Conservation (phyloP, 306 rosid genomes). For the Vicia villosa region DNA sequence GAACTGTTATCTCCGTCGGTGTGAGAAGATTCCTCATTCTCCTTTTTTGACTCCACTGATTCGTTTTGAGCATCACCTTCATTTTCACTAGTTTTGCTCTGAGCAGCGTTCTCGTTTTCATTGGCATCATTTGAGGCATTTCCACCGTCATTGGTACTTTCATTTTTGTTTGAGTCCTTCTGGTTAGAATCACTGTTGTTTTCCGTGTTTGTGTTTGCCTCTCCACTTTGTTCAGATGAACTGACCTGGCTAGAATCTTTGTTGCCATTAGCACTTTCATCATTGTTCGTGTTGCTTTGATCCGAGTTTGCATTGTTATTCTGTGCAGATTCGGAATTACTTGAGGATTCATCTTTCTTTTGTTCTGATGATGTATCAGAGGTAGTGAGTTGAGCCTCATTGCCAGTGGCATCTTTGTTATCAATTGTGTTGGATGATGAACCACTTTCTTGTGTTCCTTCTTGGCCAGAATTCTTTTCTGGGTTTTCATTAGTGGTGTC, state of each 20-base stretch:
- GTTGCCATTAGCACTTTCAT: conserved; percentile 41
- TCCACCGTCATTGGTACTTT: conserved; percentile 32
- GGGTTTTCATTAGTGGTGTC: conserved; percentile 43
- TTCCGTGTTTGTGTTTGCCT: conserved; percentile 47
- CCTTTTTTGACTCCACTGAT: conserved; percentile 45
- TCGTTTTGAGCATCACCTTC: conserved; percentile 47
- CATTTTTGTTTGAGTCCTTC: conserved; percentile 38
- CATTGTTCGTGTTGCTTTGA: conserved; percentile 46
- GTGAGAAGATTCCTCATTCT: conserved; percentile 43
- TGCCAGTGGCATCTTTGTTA: conserved; percentile 43
- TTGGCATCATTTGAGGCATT: conserved; percentile 40
- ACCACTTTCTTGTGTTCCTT: conserved; percentile 44
- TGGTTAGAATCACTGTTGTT: conserved; percentile 42
- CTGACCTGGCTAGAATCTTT: conserved; percentile 41
- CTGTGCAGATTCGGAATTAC: conserved; percentile 37
- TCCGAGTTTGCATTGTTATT: conserved; percentile 42
- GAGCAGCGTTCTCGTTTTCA: conserved; percentile 35
- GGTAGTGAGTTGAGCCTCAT: conserved; percentile 53
- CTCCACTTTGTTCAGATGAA: conserved; percentile 46
- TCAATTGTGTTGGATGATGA: conserved; percentile 44
- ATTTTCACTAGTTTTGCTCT: conserved; percentile 42
- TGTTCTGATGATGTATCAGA: conserved; percentile 51
- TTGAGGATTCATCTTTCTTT: conserved; percentile 54
- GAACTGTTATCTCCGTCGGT: conserved; percentile 35
- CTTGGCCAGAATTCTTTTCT: conserved; percentile 38